Conservation (phyloP, 495 filamentous ascomycete genomes). For the Neurospora sp. region DNA sequence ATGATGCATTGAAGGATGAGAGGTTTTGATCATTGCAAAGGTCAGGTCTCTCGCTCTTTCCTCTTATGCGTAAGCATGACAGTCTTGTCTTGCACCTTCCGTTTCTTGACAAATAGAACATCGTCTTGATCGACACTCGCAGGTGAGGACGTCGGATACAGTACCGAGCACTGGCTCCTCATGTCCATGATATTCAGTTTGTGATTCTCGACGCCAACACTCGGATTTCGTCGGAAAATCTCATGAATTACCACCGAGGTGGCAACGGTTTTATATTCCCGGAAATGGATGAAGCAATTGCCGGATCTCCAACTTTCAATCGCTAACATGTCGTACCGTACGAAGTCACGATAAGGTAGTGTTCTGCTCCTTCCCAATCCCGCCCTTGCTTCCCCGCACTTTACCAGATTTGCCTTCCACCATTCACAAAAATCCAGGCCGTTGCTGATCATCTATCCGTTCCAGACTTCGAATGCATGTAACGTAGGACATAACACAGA, state of each 20-base stretch:
- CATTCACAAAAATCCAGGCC: background rate
- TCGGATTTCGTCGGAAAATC: background rate
- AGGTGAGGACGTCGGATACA: background rate
- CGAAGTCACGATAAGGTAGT: background rate
- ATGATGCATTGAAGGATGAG: no score
- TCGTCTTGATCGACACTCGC: background rate
- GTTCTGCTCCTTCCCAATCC: background rate
- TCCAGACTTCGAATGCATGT: background rate
- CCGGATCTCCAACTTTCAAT: no score
- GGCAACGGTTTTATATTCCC: background rate
- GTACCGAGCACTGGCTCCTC: background rate
- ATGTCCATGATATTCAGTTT: background rate
- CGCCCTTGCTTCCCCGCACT: background rate
- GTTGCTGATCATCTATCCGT: background rate
- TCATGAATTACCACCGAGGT: background rate
- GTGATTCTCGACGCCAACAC: background rate
- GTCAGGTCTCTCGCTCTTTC: background rate
- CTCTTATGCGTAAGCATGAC: background rate
- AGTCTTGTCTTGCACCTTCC: background rate
- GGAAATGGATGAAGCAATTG: background rate
- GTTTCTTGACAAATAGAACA: background rate
- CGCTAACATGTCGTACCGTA: background rate
- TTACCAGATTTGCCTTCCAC: background rate
- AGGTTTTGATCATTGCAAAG: no score
- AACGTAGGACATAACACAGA: background rate